Base-by-base conservation (phyloP, 192 early-diverging fungal genomes). In the Rhizophagus clarus region DNA sequence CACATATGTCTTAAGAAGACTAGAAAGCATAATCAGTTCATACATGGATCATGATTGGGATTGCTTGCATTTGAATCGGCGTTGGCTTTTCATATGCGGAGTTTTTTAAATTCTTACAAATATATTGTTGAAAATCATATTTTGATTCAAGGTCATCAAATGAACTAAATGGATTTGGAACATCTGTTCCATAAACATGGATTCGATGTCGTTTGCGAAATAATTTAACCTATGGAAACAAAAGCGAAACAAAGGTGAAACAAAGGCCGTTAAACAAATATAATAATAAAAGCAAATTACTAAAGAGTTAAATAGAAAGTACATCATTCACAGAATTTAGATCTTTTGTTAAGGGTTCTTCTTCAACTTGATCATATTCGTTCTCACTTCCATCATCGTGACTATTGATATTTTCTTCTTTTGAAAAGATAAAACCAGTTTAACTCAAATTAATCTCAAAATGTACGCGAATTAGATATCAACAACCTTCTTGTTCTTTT, bases 61-160 rank as follows among this genome's bases (percentile, higher is more conserved):
- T 89, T 1, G 95, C 89, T 82, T 98, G 97, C 96, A 98, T 97
- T 82, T 98, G 97, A 84, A 98, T 95, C 0, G 96, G 90, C 14
- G 97, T 97, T 8, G 96, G 97, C 24, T 88, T 86, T 51, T 85
- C 87, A 81, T 95, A 97, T 28, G 91, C 89, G 72, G 84, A 84
- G 14, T 84, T 87, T 31, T 82, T 79, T 76, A 99, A 82, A 75
- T 97, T 98, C 56, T 89, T 89, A 51, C 85, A 82, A 2, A 99
- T 86, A 81, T 89, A 96, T 34, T 88, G 84, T 63, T 91, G 88
- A 60, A 97, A 83, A 26, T 89, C 79, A 83, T 93, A 94, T 82
- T 91, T 87, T 20, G 89, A 87, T 63, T 87, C 91, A 32, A 99
- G 88, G 82, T 94, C 94, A 24, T 87, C 87, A 79, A 97, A 99